A percentile compares a stretch with the other conserved stretches of the same genome.
phyloP scores from a whole-genome alignment of 2,329 filamentous ascomycete genomes.

The Talaromyces sp. region DNA sequence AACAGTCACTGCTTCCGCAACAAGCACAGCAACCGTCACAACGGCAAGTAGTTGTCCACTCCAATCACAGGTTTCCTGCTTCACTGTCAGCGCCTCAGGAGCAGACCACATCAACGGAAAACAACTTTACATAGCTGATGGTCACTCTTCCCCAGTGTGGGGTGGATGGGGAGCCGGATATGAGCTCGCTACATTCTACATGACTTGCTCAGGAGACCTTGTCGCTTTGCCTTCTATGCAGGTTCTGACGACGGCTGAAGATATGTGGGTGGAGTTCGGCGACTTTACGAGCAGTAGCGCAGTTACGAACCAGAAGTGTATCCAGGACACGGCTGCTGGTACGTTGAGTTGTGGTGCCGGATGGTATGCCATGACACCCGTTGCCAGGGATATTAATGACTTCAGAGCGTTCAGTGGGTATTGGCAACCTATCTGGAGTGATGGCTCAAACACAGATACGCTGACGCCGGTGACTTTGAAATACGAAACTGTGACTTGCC shows the following conservation, averaged over 20 bases:
- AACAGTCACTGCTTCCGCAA: neutral
- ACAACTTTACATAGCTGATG: neutral
- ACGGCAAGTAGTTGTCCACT: neutral
- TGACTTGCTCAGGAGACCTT: neutral
- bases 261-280: neutral
- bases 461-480: neutral
- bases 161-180: neutral
- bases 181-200: neutral
- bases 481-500: neutral
- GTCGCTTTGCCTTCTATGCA: neutral
- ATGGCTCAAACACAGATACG: neutral
- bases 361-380: constrained; percentile 1
- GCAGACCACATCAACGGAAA: neutral
- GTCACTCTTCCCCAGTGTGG: neutral
- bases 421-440: constrained; percentile 1
- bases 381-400: neutral
- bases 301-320: neutral
- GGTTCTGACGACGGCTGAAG: neutral
- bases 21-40: neutral
- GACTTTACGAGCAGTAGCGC: neutral
- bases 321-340: neutral
- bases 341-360: neutral
- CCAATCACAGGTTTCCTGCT: neutral
- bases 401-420: constrained; percentile 1
- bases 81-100: neutral